These are phyloP conservation scores for Nannochloropsis gaditana DNA, from an alignment of 108 stramenopile genomes.

Conservation along the genomic window DNA sequence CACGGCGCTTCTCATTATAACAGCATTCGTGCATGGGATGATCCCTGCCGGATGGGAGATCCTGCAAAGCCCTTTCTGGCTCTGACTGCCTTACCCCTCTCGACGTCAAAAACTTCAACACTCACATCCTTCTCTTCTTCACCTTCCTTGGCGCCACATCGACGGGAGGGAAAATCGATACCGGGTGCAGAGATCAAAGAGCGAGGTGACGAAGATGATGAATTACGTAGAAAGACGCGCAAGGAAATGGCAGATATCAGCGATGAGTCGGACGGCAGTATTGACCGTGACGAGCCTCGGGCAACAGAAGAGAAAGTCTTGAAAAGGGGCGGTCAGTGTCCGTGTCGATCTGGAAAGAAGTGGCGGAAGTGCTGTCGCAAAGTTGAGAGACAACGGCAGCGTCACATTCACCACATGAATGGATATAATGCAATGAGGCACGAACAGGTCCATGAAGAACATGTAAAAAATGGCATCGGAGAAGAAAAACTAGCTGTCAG, in stretches of 20 bases:
- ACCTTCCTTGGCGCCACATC: background rate
- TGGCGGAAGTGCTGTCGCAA: constrained; percentile 8
- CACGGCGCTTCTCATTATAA: background rate
- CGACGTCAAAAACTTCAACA: background rate
- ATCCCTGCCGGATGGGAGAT: constrained; percentile 2
- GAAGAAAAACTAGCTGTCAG: too few relatives aligned
- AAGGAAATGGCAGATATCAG: too few relatives aligned
- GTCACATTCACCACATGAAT: background rate
- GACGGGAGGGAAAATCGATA: background rate
- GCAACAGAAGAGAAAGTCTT: background rate
- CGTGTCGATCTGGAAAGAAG: background rate
- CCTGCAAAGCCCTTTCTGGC: background rate
- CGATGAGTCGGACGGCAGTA: too few relatives aligned
- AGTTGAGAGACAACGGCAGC: background rate
- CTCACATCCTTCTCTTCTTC: background rate
- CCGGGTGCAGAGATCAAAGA: background rate
- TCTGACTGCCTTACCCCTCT: background rate
- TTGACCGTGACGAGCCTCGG: background rate
- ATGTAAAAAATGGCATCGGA: too few relatives aligned
- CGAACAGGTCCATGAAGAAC: too few relatives aligned
- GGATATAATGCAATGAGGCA: too few relatives aligned
- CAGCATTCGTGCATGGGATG: constrained; percentile 2
- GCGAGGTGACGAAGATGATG: background rate
- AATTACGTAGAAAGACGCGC: too few relatives aligned
- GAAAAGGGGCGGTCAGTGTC: background rate